phyloP scores from a whole-genome alignment of 176 grass and related monocot genomes.

The Hsuehochloa calcarea region DNA sequence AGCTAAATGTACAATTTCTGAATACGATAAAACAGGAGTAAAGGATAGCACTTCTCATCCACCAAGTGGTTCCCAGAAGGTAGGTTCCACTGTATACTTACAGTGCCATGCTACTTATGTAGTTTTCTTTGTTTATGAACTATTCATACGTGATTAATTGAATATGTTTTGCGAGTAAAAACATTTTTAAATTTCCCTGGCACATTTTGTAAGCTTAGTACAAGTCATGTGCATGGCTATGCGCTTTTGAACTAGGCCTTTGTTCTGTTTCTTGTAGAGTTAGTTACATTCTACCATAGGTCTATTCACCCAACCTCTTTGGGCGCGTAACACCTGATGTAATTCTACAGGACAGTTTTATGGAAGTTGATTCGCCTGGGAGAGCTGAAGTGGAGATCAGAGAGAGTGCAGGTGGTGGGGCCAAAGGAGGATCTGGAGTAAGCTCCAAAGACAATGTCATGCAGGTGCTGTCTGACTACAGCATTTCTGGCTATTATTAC shows the following conservation, averaged over 20 bases:
- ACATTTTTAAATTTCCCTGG: not conserved
- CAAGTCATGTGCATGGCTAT: not conserved
- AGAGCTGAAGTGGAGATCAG: constrained; percentile 24
- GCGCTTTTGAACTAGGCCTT: constrained; percentile 2
- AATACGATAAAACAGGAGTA: constrained; percentile 44
- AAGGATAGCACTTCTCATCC: constrained; percentile 23
- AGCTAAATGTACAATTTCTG: constrained; percentile 44
- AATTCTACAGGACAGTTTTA: constrained; percentile 45
- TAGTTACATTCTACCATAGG: constrained; percentile 1
- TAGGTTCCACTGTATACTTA: constrained; percentile 19
- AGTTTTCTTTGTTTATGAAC: not conserved
- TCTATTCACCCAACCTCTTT: not conserved
- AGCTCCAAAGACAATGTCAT: constrained; percentile 12
- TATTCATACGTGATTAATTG: not conserved
- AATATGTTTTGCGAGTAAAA: not conserved
- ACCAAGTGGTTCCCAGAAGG: constrained; percentile 24
- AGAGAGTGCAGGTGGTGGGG: not conserved
- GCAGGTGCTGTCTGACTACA: constrained; percentile 38
- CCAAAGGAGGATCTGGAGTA: constrained; percentile 35
- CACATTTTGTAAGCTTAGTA: not conserved
- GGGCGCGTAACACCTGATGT: not conserved
- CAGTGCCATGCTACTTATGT: not conserved
- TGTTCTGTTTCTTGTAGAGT: constrained; percentile 5
- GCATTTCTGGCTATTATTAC: not conserved
- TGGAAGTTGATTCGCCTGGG: constrained; percentile 50